Percentiles rank a stretch among this genome's conserved stretches.
phyloP scores from a whole-genome alignment of 2,329 filamentous ascomycete species.

The Lojkania enalia region DNA sequence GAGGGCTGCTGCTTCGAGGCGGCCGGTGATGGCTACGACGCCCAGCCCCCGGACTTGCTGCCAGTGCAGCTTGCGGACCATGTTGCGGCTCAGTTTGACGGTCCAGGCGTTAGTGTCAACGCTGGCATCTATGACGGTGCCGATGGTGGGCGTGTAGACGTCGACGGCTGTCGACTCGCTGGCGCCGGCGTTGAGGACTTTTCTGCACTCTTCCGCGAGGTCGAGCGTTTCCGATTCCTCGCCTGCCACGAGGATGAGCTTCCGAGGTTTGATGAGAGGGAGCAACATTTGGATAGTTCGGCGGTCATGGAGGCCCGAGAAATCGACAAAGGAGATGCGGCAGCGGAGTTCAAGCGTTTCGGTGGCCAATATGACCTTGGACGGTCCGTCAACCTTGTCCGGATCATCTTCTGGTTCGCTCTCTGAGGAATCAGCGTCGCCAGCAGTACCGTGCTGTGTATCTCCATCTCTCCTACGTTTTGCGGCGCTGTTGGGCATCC shows the following conservation, averaged over 20 bases:
- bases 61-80: conserved; percentile 90
- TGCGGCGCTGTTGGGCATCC: conserved; percentile 51
- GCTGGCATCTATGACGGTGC: conserved; percentile 78
- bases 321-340: conserved; percentile 86
- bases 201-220: conserved; percentile 79
- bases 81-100: conserved; percentile 81
- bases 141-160: conserved; percentile 81
- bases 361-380: conserved; percentile 70
- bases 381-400: conserved; percentile 66
- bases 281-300: conserved; percentile 93
- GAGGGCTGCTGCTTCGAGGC: conserved; percentile 57
- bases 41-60: conserved; percentile 88
- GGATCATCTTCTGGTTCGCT: conserved; percentile 56
- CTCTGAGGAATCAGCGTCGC: conserved; percentile 47
- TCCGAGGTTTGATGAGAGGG: conserved; percentile 88
- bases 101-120: conserved; percentile 98
- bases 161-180: conserved; percentile 56
- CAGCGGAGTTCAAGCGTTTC: conserved; percentile 70
- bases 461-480: conserved; percentile 61
- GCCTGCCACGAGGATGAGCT: conserved; percentile 89
- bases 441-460: conserved; percentile 26
- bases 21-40: conserved; percentile 89
- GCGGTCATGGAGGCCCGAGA: conserved; percentile 88
- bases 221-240: conserved; percentile 71
- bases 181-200: conserved; percentile 58